These are phyloP conservation scores for Ulota crispa DNA, from an alignment of 225 moss, liverwort and hornwort species.

Conservation along the genomic window DNA sequence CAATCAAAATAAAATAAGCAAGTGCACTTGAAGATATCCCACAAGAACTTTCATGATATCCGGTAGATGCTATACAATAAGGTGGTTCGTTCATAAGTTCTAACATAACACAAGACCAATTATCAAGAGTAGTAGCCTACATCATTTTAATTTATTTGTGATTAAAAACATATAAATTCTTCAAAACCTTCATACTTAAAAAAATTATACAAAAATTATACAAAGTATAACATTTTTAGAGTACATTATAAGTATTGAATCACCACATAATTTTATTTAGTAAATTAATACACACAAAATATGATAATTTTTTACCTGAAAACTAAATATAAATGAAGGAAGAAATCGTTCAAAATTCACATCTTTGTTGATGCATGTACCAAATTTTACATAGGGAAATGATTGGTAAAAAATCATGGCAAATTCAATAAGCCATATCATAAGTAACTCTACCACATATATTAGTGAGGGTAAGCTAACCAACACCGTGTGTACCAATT, in stretches of 20 bases:
- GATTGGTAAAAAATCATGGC: slow-evolving; percentile 59
- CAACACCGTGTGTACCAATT: slow-evolving; percentile 53
- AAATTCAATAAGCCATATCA: slow-evolving; percentile 62
- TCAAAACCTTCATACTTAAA: no score
- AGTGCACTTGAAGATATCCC: slow-evolving; percentile 52
- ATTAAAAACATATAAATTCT: no score
- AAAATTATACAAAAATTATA: no score
- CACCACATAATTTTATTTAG: fast-evolving
- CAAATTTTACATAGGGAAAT: slow-evolving; percentile 41
- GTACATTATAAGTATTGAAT: no score
- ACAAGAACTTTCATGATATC: slow-evolving; percentile 56
- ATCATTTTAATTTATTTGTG: neutral
- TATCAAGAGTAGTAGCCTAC: slow-evolving; percentile 87
- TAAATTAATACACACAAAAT: no score
- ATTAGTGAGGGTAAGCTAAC: slow-evolving; percentile 77
- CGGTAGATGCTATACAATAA: slow-evolving; percentile 35
- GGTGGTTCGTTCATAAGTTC: slow-evolving; percentile 62
- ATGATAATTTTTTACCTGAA: slow-evolving; percentile 23
- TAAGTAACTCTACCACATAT: slow-evolving; percentile 66
- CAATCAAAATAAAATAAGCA: slow-evolving; percentile 65
- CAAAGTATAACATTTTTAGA: no score
- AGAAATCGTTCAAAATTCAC: slow-evolving; percentile 43
- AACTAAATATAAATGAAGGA: slow-evolving; percentile 51
- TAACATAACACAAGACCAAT: slow-evolving; percentile 83
- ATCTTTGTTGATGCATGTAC: slow-evolving; percentile 37